Evolutionary conservation across 768 basidiomycete species (phyloP), one percentile per base, ranked within the genome.

Genomic region (Russula virescens): DNA sequence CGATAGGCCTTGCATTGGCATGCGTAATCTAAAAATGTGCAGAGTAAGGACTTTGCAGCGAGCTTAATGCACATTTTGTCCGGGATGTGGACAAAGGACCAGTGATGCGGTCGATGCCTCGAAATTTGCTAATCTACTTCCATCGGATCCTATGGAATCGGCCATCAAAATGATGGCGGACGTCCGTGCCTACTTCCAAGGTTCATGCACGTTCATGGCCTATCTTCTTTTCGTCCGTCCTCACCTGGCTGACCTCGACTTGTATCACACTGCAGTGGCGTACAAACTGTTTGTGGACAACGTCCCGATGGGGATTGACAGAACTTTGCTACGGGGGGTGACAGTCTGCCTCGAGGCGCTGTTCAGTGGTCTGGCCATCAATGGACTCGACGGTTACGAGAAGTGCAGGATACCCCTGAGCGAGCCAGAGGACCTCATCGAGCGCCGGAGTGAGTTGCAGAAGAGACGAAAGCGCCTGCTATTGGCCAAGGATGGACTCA

Each of bases 111-210:
- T 79, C 38, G 71, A 74, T 31, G 68, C 75, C 0, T 72, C 72
- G 2, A 80, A 82, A 55, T 58, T 88, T 0, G 66, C 76, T 0
- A 82, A 77, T 64, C 68, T 88, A 0, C 73, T 84, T 10, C 78
- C 80, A 0, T 57, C 74, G 0, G 85, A 87, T 58, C 72, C 71
- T 2, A 81, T 78, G 78, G 83, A 83, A 43, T 75, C 80, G 0
- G 84, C 84, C 0, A 65, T 88, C 6, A 68, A 69, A 9, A 84
- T 89, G 65, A 89, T 89, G 87, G 85, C 86, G 0, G 81, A 84
- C 52, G 85, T 88, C 4, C 76, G 85, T 6, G 87, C 85, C 0
- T 89, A 89, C 63, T 89, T 89, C 69, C 84, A 88, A 80, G 88
- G n/a, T n/a, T n/a, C n/a, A n/a, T n/a, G n/a, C n/a, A n/a, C n/a